Percentiles rank a stretch among this genome's conserved stretches.
These are phyloP conservation scores for Ceratorhiza oryzae-sativae DNA, from an alignment of 1,284 basidiomycete species.

Conservation along the genomic window DNA sequence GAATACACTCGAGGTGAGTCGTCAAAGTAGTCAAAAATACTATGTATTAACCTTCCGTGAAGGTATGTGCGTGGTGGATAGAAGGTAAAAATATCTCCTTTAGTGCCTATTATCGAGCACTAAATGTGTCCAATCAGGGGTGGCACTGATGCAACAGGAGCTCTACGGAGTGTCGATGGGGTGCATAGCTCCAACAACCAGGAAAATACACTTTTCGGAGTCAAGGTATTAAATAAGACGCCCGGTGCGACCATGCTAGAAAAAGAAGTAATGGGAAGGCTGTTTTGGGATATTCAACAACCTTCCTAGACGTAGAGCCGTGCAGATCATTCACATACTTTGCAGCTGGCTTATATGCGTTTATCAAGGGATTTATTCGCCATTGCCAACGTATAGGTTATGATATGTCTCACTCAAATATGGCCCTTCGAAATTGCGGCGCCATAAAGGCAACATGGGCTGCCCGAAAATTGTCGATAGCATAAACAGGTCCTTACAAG, in stretches of 20 bases:
- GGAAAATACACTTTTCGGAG: neutral
- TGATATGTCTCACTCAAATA: too few species aligned
- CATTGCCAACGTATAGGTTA: too few species aligned
- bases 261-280: neutral
- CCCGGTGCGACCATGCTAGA: conserved; percentile 4
- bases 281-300: conserved; percentile 30
- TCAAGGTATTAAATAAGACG: conserved; percentile 6
- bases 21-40: neutral
- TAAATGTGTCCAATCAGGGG: conserved; percentile 32
- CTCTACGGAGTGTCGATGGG: conserved; percentile 37
- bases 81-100: conserved; percentile 44
- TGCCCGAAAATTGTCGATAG: too few species aligned
- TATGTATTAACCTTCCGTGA: neutral
- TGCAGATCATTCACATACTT: too few species aligned
- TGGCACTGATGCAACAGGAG: conserved; percentile 38
- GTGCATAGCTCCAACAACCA: neutral
- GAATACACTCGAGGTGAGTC: conserved; percentile 50
- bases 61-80: conserved; percentile 56
- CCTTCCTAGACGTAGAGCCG: too few species aligned
- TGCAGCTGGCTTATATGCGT: too few species aligned
- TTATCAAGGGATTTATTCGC: too few species aligned
- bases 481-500: too few species aligned
- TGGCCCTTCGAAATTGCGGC: too few species aligned
- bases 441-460: too few species aligned
- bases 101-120: neutral